Evolutionary conservation across 2,329 filamentous ascomycete species (phyloP), one percentile per base, ranked within the genome.

Genomic region (Talaromyces sp.): DNA sequence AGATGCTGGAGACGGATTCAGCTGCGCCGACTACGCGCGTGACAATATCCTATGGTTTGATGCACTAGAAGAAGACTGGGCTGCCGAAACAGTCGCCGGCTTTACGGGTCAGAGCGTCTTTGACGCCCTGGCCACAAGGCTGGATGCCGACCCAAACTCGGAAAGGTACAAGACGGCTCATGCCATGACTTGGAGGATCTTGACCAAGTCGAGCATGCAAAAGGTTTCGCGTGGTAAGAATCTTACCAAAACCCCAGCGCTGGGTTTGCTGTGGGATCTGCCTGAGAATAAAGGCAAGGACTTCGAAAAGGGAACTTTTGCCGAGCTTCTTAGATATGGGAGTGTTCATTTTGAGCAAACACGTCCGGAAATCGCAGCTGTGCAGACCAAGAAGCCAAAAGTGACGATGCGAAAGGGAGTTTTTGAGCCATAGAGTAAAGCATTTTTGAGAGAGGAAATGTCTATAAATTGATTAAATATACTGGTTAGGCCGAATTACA

Each of bases 1-100:
- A 40, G 70, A 75, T 7, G 68, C 72, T 0, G 60, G 71, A 4
- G 69, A 68, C 5, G 70, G 70, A 3, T 74, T 75, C 57, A 67
- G 71, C 60, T 68, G 68, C n/a, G 66, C 67, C 9, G 68, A 70
- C 4, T 75, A 75, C 54, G 71, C 66, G 61, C 58, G 65, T 23
- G 69, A 69, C 14, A 68, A 72, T 16, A 65, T 74, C 7, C 64
- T 71, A 7, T 53, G 67, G 30, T 75, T 69, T 56, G 65, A 72
- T 57, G 54, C 62, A 0, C 42, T 70, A 44, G 60, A 65, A 3
- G 71, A 75, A 61, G 59, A 57, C 10, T 61, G 59, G 59, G 55
- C 42, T 8, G 59, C 59, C 0, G 72, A 75, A 61, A 60, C 58
- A 5, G 65, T 67, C 4, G 52, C 72, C 12, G 72, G 72, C 0